Percentiles rank a stretch among this genome's conserved stretches.
Conservation (phyloP, 163 green algal species). For the Scenedesmus sp. region DNA sequence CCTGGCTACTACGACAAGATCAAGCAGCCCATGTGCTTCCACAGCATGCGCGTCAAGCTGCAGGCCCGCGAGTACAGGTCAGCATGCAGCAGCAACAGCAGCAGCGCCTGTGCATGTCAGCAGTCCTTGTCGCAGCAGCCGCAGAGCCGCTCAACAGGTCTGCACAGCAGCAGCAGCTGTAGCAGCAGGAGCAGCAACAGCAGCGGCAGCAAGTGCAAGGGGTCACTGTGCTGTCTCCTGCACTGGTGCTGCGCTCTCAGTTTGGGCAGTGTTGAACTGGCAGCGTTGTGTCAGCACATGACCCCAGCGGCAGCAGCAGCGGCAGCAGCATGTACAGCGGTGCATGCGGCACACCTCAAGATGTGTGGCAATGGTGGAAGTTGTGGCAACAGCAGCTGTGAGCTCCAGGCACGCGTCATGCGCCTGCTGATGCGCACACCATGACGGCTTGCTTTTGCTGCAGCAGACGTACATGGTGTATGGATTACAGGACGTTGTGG, state of each 20-base stretch:
- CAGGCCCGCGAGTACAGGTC: conserved; percentile 68
- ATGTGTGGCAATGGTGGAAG: background rate
- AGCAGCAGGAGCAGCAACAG: background rate
- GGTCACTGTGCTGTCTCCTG: too few species aligned
- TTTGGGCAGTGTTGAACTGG: too few species aligned
- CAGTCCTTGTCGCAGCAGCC: background rate
- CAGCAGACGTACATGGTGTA: too few species aligned
- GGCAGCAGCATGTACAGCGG: background rate
- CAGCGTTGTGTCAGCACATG: too few species aligned
- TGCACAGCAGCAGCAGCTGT: background rate
- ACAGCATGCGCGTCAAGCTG: conserved; percentile 84
- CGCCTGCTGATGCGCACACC: background rate
- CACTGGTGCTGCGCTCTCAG: too few species aligned
- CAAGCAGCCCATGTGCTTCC: conserved; percentile 71
- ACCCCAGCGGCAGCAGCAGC: background rate
- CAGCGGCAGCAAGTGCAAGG: too few species aligned
- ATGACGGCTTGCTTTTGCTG: too few species aligned
- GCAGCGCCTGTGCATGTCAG: background rate
- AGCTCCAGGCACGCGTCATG: background rate
- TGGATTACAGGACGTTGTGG: too few species aligned
- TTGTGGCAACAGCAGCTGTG: background rate
- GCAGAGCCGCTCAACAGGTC: background rate
- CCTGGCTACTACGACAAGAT: conserved; percentile 10
- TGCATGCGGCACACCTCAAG: background rate
- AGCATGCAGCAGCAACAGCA: background rate